phyloP scores from a whole-genome alignment of 495 filamentous ascomycete species.

The Penicillium cataractarum region DNA sequence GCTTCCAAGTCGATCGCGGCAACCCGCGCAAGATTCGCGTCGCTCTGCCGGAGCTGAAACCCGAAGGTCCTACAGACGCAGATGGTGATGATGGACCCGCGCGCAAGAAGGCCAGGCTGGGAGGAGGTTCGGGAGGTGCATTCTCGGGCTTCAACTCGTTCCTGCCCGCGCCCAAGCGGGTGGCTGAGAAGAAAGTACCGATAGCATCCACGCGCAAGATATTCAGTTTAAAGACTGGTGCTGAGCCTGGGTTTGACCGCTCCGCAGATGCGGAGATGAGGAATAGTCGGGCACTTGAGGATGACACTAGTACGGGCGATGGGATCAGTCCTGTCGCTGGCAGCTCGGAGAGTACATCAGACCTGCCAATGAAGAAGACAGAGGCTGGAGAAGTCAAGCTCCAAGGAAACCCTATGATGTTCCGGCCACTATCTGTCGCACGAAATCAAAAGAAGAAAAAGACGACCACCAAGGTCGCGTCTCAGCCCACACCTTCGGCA shows the following conservation, averaged over 20 bases:
- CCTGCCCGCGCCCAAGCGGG: constrained; percentile 81
- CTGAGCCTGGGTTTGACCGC: constrained; percentile 76
- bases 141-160: constrained; percentile 83
- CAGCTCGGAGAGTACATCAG: constrained; percentile 17
- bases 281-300: constrained; percentile 30
- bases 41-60: constrained; percentile 60
- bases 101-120: constrained; percentile 67
- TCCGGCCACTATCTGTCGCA: constrained; percentile 82
- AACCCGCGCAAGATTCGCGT: constrained; percentile 84
- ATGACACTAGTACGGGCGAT: constrained; percentile 8
- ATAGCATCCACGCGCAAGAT: constrained; percentile 36
- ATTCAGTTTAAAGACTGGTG: constrained; percentile 77
- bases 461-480: constrained; percentile 25
- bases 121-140: constrained; percentile 50
- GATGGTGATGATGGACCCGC: constrained; percentile 62
- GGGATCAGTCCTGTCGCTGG: constrained; percentile 29
- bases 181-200: constrained; percentile 42
- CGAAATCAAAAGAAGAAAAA: constrained; percentile 73
- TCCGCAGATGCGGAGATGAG: constrained; percentile 51
- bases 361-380: constrained; percentile 21
- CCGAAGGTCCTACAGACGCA: constrained; percentile 45
- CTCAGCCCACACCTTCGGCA: constrained; percentile 21
- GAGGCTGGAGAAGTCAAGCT: constrained; percentile 62
- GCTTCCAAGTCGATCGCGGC: constrained; percentile 63
- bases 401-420: constrained; percentile 79